Percentiles rank a stretch among this genome's conserved stretches.
Conservation (phyloP, 768 basidiomycete species). For the Suillus bovinus region DNA sequence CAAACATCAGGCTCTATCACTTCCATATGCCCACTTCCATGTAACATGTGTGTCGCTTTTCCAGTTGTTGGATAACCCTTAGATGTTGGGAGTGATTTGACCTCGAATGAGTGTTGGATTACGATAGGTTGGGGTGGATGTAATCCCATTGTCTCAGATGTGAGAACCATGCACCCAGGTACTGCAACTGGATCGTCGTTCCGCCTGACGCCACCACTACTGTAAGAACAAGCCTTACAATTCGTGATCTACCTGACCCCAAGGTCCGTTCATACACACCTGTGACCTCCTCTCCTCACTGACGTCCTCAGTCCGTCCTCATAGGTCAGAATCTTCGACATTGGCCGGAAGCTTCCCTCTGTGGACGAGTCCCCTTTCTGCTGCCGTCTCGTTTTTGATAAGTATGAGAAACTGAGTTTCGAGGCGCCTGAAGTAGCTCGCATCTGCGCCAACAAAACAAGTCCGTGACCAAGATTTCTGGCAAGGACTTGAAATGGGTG, state of each 20-base stretch:
- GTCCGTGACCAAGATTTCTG: slow-evolving; percentile 96
- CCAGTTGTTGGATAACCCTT: background rate
- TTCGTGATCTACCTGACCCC: slow-evolving; percentile 97
- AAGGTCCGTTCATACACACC: slow-evolving; percentile 53
- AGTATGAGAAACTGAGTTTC: slow-evolving; percentile 94
- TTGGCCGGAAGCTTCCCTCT: slow-evolving; percentile 92
- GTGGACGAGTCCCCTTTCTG: slow-evolving; percentile 99
- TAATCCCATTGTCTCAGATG: background rate
- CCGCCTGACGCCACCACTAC: slow-evolving; percentile 98
- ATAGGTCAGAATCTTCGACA: slow-evolving; percentile 95
- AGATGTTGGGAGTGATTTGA: background rate
- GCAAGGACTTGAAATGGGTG: slow-evolving; percentile 96
- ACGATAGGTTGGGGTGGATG: slow-evolving; percentile 2
- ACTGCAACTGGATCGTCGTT: no score
- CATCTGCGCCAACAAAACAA: slow-evolving; percentile 99
- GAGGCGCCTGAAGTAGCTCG: slow-evolving; percentile 98
- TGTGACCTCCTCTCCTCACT: no score
- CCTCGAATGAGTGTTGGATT: background rate
- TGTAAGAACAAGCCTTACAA: slow-evolving; percentile 99
- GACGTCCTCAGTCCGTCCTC: background rate
- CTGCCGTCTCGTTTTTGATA: slow-evolving; percentile 94
- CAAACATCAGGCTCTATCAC: no score
- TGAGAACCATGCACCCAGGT: no score
- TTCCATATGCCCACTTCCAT: no score
- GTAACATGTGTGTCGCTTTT: background rate